A percentile compares a stretch with the other conserved stretches of the same genome.
phyloP scores from a whole-genome alignment of 164 flowering plant genomes.

The Chimonanthus salicifolius region DNA sequence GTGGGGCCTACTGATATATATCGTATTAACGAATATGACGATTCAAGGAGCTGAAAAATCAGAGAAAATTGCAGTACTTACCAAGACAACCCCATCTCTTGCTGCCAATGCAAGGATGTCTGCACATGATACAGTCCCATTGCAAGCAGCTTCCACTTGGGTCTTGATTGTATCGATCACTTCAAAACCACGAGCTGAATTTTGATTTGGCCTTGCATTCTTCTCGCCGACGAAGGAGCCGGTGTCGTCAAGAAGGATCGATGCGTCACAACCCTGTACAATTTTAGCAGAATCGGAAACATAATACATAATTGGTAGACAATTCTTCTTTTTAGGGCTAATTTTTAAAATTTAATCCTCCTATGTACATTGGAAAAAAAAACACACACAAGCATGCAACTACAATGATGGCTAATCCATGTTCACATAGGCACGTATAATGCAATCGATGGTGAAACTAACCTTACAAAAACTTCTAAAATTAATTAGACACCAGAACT shows the following conservation, averaged over 20 bases:
- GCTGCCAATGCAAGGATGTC: slow-evolving; percentile 17
- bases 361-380: no score
- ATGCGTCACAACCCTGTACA: slow-evolving; percentile 17
- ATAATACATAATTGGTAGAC: not conserved
- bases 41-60: no score
- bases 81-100: slow-evolving; percentile 17
- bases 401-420: no score
- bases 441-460: no score
- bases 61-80: not conserved
- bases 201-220: slow-evolving; percentile 14
- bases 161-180: slow-evolving; percentile 18
- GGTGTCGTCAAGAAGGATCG: slow-evolving; percentile 17
- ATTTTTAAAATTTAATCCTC: no score
- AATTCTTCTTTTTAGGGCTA: no score
- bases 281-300: not conserved
- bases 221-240: slow-evolving; percentile 17
- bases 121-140: slow-evolving; percentile 15
- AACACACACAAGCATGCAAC: no score
- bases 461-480: no score
- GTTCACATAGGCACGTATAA: no score
- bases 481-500: no score
- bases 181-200: slow-evolving; percentile 12
- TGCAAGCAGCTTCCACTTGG: slow-evolving; percentile 15
- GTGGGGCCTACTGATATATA: no score
- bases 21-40: no score